Percentiles rank a stretch among this genome's conserved stretches.
phyloP scores from a whole-genome alignment of 2,329 filamentous ascomycete genomes.

The Daldinia sp. region DNA sequence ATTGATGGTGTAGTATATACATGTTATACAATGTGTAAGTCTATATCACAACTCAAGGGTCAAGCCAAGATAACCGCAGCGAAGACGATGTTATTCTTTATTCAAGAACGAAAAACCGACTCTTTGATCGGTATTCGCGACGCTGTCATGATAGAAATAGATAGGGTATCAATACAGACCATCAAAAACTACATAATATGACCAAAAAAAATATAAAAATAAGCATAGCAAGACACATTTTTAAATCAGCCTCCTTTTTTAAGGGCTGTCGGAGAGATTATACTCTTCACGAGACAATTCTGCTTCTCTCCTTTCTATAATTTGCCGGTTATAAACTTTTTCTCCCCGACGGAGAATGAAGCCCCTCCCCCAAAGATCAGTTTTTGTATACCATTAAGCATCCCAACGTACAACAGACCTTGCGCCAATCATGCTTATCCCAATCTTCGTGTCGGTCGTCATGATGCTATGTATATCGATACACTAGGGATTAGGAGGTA shows the following conservation, averaged over 20 bases:
- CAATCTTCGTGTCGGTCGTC: constrained; percentile 36
- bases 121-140: constrained; percentile 12
- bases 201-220: constrained; percentile 11
- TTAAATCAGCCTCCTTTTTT: background rate
- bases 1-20: no score
- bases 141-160: constrained; percentile 27
- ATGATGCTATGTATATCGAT: constrained; percentile 35
- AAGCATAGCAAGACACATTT: background rate
- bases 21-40: background rate
- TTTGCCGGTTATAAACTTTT: constrained; percentile 10
- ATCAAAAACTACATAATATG: constrained; percentile 31
- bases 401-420: constrained; percentile 35
- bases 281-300: constrained; percentile 13
- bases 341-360: constrained; percentile 1
- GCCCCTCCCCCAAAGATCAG: constrained; percentile 7
- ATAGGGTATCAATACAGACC: constrained; percentile 41
- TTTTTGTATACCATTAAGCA: constrained; percentile 34
- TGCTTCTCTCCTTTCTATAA: constrained; percentile 24
- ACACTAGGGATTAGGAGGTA: constrained; percentile 25
- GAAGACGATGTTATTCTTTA: constrained; percentile 25
- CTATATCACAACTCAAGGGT: background rate
- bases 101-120: constrained; percentile 25
- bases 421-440: constrained; percentile 41
- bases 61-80: background rate
- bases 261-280: background rate